Evolutionary conservation across 108 stramenopile genomes (phyloP), one percentile per base, ranked within the genome.

Genomic region (Cyclotella distinguenda): DNA sequence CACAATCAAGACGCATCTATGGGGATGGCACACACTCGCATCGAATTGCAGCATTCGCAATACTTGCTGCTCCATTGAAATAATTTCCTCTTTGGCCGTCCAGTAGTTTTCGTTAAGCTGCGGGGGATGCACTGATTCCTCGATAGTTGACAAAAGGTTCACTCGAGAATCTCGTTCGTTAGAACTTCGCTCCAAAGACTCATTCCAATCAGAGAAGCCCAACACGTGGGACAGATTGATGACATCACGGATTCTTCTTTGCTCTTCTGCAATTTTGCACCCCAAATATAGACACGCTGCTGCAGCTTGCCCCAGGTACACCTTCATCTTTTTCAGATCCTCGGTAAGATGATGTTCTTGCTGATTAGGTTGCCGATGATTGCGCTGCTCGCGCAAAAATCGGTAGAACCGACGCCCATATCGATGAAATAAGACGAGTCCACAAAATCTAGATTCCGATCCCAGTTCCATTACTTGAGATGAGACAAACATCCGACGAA

Each of bases 1-100:
- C 5, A 74, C 36, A 18, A 72, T 39, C 31, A 70, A 43, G 13
- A 89, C 85, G 40, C 82, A 83, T 43, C 91, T 81, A 60, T 93
- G 85, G 2, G 91, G 91, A 72, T 83, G 79, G 19, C 81, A 79
- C 15, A 93, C 86, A 19, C 53, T 58, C 3, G 75, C 54, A 79
- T 93, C 91, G 72, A 93, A 93, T 34, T 82, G 79, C 25, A 93
- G 31, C 85, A 84, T 86, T 33, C 86, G 32, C 28, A 93, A 48
- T 11, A 93, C 80, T 32, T 62, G 52, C 64, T 89, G 88, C 68
- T 93, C 91, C 16, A 72, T 77, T 43, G 82, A 77, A 6, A 93
- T 82, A 8, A 83, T 72, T 12, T 72, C 60, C 58, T 83, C 80
- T 57, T 93, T 93, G 22, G 58, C 45, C 4, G 79, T 74, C 91